Evolutionary conservation across 2,329 filamentous ascomycete species (phyloP), one percentile per base, ranked within the genome.

Genomic region (Colletotrichum sansevieriae): DNA sequence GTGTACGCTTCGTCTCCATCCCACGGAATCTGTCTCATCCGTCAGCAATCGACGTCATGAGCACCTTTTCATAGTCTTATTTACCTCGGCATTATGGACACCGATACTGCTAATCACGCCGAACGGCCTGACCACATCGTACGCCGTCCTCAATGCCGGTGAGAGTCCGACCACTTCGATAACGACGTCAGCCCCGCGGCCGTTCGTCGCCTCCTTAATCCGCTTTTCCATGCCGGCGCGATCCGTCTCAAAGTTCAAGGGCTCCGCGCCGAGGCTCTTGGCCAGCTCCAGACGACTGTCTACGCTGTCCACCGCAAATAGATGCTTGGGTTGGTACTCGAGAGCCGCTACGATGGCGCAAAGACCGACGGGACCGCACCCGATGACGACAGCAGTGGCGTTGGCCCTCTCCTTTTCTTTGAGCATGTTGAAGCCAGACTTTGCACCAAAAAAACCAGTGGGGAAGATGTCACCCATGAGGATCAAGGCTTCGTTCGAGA

Each of bases 401-500:
- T 93, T 87, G 18, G 84, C 79, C 59, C 91, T 87, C 64, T 90
- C 84, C 70, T 89, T 84, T 13, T 82, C 74, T n/a, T 77, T 75
- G 44, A 91, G 84, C 75, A 90, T 81, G 65, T 88, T 87, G 78
- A 97, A 91, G 7, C 90, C 95, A 75, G 94, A 96, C 65, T 87
- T 85, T 4, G 92, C 92, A 7, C 93, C 94, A 74, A 95, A 97
- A 81, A 89, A 97, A 8, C 95, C 92, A 0, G 91, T 93, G 1
- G 94, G 94, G 79, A 96, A 97, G 74, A 97, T 97, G 76, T 97
- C 94, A 15, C 93, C 94, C 94, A 97, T 97, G 29, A 97, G 85
- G 7, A 97, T 89, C 56, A 97, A 84, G 41, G 89, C 89, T 71
- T 92, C 87, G 73, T 95, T 91, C 20, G 91, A 88, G 66, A 97